These are phyloP conservation scores for Catharanthus roseus DNA, from an alignment of 257 asterid species.

Conservation along the genomic window DNA sequence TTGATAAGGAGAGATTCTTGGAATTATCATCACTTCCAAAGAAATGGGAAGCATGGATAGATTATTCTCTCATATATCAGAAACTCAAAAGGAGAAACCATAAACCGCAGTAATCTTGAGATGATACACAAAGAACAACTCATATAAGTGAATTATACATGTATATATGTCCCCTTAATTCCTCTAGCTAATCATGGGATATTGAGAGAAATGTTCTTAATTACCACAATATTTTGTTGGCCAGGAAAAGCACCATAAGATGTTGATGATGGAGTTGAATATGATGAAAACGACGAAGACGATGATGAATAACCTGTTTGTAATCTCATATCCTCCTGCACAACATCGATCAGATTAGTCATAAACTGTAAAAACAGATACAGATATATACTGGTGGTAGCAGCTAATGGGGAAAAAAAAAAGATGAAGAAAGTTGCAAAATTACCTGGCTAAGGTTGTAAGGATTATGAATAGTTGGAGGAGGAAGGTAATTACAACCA, in stretches of 20 bases:
- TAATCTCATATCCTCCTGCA: constrained; percentile 64
- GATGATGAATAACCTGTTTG: constrained; percentile 54
- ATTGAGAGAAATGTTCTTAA: not conserved
- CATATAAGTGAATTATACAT: too few relatives aligned
- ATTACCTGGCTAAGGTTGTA: constrained; percentile 42
- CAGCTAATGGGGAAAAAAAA: not conserved
- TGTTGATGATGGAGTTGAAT: constrained; percentile 43
- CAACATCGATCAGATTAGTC: too few relatives aligned
- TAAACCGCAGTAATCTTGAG: too few relatives aligned
- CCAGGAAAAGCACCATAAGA: constrained; percentile 40
- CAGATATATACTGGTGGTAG: too few relatives aligned
- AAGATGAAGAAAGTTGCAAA: too few relatives aligned
- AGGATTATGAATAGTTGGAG: constrained; percentile 38
- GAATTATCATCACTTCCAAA: not conserved
- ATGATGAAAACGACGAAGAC: constrained; percentile 43
- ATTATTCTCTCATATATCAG: too few relatives aligned
- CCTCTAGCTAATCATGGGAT: too few relatives aligned
- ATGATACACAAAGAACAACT: too few relatives aligned
- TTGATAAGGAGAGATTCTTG: not conserved
- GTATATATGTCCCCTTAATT: too few relatives aligned
- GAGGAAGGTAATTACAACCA: constrained; percentile 40
- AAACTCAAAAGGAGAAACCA: too few relatives aligned
- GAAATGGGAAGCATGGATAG: not conserved
- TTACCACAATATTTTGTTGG: constrained; percentile 51
- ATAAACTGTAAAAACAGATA: too few relatives aligned